Evolutionary conservation across 305 asterid species (phyloP), one percentile per base, ranked within the genome.

Genomic region (Fraxinus latifolia): DNA sequence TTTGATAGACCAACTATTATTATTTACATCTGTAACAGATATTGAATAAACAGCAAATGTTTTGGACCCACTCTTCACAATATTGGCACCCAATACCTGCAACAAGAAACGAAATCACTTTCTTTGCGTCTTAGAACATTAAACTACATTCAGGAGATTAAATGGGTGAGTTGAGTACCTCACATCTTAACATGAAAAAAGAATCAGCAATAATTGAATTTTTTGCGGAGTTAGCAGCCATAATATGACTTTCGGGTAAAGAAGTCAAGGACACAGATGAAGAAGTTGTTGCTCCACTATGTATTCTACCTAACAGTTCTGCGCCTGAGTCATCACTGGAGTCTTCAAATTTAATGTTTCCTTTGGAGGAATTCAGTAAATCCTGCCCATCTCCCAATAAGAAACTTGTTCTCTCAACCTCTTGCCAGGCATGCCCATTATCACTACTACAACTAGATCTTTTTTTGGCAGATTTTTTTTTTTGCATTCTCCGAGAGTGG

Each of bases 1-100:
- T 90, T 96, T 96, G 90, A 96, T 94, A 31, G 99, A 92, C 99
- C 99, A 96, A 84, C 92, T 91, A 86, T 91, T 92, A 81, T 87
- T 84, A 83, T 96, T 92, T 77, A 92, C 86, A 78, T 96, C 99
- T 74, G 92, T 86, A 86, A 96, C 98, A 77, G 97, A 91, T 86
- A 96, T 87, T 86, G 93, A 91, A 89, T 94, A 96, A 23, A 96
- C 93, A 34, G 98, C 97, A 36, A 94, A 93, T 70, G 93, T 93
- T 86, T 90, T 92, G 81, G 98, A 91, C 76, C 98, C 99, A 91
- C 98, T 90, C 90, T 92, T 96, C 81, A 96, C 98, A 82, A 96
- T 91, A 88, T 94, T 94, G 86, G 97, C 96, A 86, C 96, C 93
- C 80, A 89, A 80, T 78, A 94, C 97, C 98, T 96, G 95, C 84